phyloP scores from a whole-genome alignment of 495 filamentous ascomycete species.

The Wilcoxina mikolae region DNA sequence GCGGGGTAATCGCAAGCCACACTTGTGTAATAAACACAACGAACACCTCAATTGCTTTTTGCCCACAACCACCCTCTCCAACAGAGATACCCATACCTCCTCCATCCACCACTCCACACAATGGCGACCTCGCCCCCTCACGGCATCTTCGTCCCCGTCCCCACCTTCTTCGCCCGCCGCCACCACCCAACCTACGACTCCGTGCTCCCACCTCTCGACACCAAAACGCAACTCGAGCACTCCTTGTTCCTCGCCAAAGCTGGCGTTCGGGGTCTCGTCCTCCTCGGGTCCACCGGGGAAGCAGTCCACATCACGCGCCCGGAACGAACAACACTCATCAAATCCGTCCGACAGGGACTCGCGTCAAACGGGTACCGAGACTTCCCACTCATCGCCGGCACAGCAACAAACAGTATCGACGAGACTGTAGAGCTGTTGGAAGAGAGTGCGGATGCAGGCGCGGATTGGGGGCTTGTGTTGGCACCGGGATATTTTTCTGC shows the following conservation, averaged over 20 bases:
- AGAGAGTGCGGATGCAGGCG: constrained; percentile 44
- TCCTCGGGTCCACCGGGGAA: constrained; percentile 56
- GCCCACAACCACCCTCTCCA: no score
- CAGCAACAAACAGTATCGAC: constrained; percentile 46
- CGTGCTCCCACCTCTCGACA: constrained; percentile 35
- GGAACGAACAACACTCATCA: constrained; percentile 45
- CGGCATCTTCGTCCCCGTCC: constrained; percentile 36
- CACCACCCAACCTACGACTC: constrained; percentile 24
- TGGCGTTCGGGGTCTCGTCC: constrained; percentile 49
- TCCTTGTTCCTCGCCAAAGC: constrained; percentile 46
- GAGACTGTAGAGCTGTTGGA: constrained; percentile 46
- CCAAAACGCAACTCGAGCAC: constrained; percentile 43
- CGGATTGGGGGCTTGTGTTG: constrained; percentile 47
- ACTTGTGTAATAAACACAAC: no score
- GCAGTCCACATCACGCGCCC: constrained; percentile 47
- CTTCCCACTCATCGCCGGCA: constrained; percentile 55
- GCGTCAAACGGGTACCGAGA: constrained; percentile 42
- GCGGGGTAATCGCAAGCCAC: no score
- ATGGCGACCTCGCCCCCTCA: no score
- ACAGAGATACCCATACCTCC: no score
- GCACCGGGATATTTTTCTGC: constrained; percentile 44
- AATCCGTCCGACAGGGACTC: constrained; percentile 38
- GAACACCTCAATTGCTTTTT: no score
- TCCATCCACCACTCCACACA: no score
- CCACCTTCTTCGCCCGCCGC: constrained; percentile 38